Base-by-base conservation (phyloP, 2,329 filamentous ascomycete species). In the Zarea fungicola region DNA sequence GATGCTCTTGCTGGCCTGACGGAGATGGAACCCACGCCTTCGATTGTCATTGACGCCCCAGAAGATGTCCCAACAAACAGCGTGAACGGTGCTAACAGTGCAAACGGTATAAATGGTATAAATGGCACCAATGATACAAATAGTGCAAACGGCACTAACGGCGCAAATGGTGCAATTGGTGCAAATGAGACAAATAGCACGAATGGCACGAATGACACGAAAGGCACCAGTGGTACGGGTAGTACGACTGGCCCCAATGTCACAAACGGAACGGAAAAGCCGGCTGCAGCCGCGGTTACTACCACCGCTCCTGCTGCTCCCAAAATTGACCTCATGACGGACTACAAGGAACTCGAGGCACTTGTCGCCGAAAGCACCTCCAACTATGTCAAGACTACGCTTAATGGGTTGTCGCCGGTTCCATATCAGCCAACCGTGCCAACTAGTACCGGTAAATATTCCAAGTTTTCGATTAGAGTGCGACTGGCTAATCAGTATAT, bases 341-440 rank as follows among this genome's bases (percentile, higher is more conserved):
- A 73, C 49, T 69, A 70, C 43, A 68, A 72, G 52, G 69, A 72
- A 35, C 59, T 73, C 6, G 66, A 71, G 51, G 70, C 70, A 7
- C 57, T 72, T 19, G 69, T 73, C 10, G 69, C 68, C 0, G 68
- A 71, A 54, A 72, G 69, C 53, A 73, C 70, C 1, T 68, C 66
- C 9, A 68, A 72, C 49, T 73, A 73, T 45, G 70, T 73, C 34
- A 67, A 67, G 49, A 73, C 66, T 5, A 73, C 70, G 3, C 57
- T 73, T 7, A 65, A 71, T 52, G 69, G 67, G 21, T 53, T 73
- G 11, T 72, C 70, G 3, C 69, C 70, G 18, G 63, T 68, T 26
- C 66, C 69, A 1, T 72, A 71, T 42, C 69, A 71, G 45, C 68
- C 68, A 19, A 70, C 66, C 16, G 66, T 71, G 9, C 68, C 69